Evolutionary conservation across 345 rosid genomes (phyloP).

Genomic region (Eucalyptus regnans): DNA sequence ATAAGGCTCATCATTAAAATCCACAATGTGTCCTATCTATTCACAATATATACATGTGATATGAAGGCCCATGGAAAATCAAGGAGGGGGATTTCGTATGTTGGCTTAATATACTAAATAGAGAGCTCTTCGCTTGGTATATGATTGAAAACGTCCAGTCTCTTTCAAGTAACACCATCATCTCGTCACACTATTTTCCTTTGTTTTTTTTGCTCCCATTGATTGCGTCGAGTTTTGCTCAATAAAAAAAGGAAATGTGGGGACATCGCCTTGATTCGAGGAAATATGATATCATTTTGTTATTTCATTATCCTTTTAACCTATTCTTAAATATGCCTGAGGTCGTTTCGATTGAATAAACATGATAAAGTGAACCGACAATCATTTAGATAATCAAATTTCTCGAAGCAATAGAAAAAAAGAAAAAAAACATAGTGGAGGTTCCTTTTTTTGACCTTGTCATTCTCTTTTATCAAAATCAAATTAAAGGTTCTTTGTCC

Average conservation of each 20-base stretch:
- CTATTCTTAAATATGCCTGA: neutral
- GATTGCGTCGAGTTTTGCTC: neutral
- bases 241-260: neutral
- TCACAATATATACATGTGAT: neutral
- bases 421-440: neutral
- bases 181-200: neutral
- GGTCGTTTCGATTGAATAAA: neutral
- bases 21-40: neutral
- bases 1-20: neutral
- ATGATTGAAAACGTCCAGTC: neutral
- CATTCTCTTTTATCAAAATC: neutral
- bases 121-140: neutral
- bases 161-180: neutral
- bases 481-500: neutral
- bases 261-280: neutral
- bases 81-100: neutral
- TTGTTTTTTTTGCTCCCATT: neutral
- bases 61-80: neutral
- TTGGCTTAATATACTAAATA: neutral
- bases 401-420: neutral
- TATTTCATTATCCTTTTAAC: neutral
- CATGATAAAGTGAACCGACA: neutral
- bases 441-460: neutral
- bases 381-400: neutral
- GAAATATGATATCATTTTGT: neutral